Conservation (phyloP, 345 rosid species). For the Syzygium jambos region DNA sequence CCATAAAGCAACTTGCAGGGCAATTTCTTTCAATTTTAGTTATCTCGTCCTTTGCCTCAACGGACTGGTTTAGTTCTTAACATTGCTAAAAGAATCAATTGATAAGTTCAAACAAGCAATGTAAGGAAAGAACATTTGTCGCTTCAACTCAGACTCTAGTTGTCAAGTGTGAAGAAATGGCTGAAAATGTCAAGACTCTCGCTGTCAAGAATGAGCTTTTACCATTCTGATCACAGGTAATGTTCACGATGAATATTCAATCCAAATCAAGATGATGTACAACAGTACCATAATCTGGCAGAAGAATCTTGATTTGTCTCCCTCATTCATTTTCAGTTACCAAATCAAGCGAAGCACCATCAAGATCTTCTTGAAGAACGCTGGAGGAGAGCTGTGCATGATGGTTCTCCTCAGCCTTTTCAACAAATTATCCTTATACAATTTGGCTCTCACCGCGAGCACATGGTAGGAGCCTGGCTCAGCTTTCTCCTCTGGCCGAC, state of each 20-base stretch:
- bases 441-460: background rate
- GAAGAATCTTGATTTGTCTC: background rate
- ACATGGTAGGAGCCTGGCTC: background rate
- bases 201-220: background rate
- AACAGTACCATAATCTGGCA: background rate
- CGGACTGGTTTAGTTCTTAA: background rate
- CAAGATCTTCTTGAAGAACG: background rate
- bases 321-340: background rate
- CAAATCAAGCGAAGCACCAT: background rate
- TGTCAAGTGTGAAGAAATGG: background rate
- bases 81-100: background rate
- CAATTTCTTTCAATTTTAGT: background rate
- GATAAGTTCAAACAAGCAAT: background rate
- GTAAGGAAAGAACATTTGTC: background rate
- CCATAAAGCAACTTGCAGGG: background rate
- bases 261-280: background rate
- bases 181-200: background rate
- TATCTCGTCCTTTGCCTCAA: background rate
- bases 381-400: background rate
- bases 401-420: background rate
- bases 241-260: background rate
- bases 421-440: background rate
- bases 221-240: background rate
- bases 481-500: background rate
- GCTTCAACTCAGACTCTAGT: background rate